phyloP scores from a whole-genome alignment of 1,139 yeast genomes.

The Diutina neorugosa region DNA sequence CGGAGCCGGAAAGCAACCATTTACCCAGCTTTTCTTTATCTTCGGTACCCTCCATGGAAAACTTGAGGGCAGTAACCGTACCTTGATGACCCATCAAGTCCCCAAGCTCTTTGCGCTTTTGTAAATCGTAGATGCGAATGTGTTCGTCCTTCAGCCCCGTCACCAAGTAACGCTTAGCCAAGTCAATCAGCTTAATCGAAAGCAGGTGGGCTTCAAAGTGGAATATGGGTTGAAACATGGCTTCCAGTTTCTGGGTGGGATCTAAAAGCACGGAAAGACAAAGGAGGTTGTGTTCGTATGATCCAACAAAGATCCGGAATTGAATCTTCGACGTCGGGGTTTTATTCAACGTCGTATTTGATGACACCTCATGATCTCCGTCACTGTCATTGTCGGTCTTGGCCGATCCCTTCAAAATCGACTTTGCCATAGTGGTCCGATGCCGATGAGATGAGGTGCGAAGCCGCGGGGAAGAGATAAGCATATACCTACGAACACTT shows the following conservation, averaged over 20 bases:
- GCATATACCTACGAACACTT: background rate
- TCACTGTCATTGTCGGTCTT: background rate
- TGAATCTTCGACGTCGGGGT: slow-evolving; percentile 10
- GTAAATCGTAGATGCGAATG: slow-evolving; percentile 85
- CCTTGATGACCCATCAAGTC: slow-evolving; percentile 86
- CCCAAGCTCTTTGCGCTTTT: slow-evolving; percentile 88
- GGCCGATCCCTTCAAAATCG: background rate
- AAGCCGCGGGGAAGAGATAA: background rate
- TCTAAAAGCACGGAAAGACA: slow-evolving; percentile 65
- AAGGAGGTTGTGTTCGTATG: slow-evolving; percentile 85
- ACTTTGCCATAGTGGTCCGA: background rate
- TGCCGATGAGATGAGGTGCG: background rate
- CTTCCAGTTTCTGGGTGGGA: slow-evolving; percentile 30
- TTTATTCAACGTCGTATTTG: background rate
- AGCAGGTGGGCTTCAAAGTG: slow-evolving; percentile 92
- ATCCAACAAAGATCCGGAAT: slow-evolving; percentile 82
- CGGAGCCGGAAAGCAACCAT: slow-evolving; percentile 87
- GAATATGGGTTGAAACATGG: slow-evolving; percentile 72
- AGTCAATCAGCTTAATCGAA: slow-evolving; percentile 75
- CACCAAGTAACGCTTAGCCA: slow-evolving; percentile 74
- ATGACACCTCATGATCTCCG: background rate
- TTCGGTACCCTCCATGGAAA: slow-evolving; percentile 38
- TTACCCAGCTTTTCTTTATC: slow-evolving; percentile 38
- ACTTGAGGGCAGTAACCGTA: slow-evolving; percentile 63
- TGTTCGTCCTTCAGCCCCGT: slow-evolving; percentile 97